phyloP scores from a whole-genome alignment of 164 flowering plant species.

The Paratinospora sagittata region DNA sequence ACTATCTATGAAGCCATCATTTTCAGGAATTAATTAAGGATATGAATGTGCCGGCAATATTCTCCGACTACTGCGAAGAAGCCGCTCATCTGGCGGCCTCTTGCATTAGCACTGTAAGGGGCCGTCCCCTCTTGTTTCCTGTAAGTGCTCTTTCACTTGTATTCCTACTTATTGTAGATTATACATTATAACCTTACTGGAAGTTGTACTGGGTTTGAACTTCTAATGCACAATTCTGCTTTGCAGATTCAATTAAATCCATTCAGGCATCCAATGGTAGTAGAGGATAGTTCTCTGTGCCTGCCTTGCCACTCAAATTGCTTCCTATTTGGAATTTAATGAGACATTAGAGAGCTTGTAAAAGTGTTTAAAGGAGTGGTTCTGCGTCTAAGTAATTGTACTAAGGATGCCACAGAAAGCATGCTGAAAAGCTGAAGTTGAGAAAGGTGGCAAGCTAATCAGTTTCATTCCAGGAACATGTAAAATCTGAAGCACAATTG shows the following conservation, averaged over 20 bases:
- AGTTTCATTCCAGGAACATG: too few species aligned
- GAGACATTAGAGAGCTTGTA: conserved; percentile 1
- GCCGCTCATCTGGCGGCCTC: conserved; percentile 73
- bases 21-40: conserved; percentile 65
- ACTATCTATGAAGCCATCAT: background rate
- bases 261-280: conserved; percentile 81
- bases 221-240: background rate
- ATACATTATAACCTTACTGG: background rate
- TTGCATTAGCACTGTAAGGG: conserved; percentile 49
- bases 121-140: conserved; percentile 40
- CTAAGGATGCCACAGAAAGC: too few species aligned
- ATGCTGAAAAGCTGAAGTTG: too few species aligned
- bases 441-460: too few species aligned
- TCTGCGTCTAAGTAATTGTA: background rate
- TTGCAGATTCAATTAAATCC: conserved; percentile 88
- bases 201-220: background rate
- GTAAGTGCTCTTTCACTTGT: conserved; percentile 31
- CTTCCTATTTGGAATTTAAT: conserved; percentile 76
- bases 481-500: too few species aligned
- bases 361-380: background rate
- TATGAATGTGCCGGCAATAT: conserved; percentile 60
- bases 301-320: conserved; percentile 92
- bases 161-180: background rate
- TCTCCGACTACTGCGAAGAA: conserved; percentile 94
- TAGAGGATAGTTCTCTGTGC: conserved; percentile 58